Conservation (phyloP, 2,329 filamentous ascomycete species). For the Xylaria multiplex region DNA sequence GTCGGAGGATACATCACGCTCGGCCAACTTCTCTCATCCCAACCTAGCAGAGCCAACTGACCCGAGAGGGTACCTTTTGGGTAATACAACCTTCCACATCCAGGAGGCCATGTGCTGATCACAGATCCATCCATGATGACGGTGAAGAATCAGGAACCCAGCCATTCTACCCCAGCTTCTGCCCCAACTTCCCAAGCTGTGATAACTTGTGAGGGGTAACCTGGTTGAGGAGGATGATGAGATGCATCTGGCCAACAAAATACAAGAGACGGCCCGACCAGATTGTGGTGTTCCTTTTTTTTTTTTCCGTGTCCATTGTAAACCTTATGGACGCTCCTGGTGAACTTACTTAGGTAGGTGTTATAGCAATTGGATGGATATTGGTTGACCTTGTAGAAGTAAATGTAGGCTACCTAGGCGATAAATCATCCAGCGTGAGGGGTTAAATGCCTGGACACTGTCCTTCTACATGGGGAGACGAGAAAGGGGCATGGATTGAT, state of each 20-base stretch:
- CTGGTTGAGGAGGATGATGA: conserved; percentile 2
- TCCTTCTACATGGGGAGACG: no score
- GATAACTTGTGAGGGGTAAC: conserved; percentile 32
- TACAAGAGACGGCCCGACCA: conserved; percentile 9
- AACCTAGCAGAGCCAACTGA: conserved; percentile 27
- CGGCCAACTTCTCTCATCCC: conserved; percentile 16
- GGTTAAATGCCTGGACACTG: no score
- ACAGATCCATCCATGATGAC: conserved; percentile 19
- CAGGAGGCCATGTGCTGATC: conserved; percentile 33
- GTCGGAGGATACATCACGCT: conserved; percentile 19
- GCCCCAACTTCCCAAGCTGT: conserved; percentile 16
- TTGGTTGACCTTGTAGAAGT: no score
- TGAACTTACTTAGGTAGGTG: no score
- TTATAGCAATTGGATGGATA: no score
- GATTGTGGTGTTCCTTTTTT: not conserved
- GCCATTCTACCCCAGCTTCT: no score
- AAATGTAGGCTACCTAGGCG: no score
- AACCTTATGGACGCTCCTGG: no score
- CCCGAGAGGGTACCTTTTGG: conserved; percentile 28
- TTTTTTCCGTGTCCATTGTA: not conserved
- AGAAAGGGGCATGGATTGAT: no score
- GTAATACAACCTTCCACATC: conserved; percentile 36
- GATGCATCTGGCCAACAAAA: not conserved
- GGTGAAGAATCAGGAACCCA: conserved; percentile 21
- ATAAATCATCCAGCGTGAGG: no score